Evolutionary conservation across 2,329 filamentous ascomycete genomes (phyloP), one percentile per base, ranked within the genome.

Genomic region (Fusarium compactum): DNA sequence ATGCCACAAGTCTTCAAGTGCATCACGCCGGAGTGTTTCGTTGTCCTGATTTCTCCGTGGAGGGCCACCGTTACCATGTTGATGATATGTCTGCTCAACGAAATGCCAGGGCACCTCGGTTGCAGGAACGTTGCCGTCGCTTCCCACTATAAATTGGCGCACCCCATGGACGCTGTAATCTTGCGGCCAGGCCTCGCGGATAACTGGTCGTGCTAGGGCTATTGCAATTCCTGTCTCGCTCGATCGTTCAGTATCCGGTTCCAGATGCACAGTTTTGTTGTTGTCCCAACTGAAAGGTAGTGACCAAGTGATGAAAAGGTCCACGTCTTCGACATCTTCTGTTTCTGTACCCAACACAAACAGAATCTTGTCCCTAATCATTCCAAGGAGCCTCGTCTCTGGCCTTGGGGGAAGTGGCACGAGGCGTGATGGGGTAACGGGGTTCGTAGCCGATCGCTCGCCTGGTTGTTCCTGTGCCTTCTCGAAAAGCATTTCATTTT

Each of bases 31-130:
- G 27, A 29, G 27, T 29, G 27, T 12, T 2, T 29, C 27, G 4
- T 25, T 7, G 24, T 25, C 24, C 5, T 25, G 24, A 25, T 25
- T 25, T 25, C 24, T 25, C 24, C 5, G 24, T 25, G 6, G 24
- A 7, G 6, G 24, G 24, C 24, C 24, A 25, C 24, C 24, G 24
- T 25, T 25, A 5, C 6, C 24, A 25, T 5, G 24, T 25, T 25
- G 24, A 25, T 25, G 24, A 25, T 25, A 25, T 25, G 24, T 7
- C 24, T 25, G 24, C 24, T 25, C 6, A 7, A 25, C 24, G 2
- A 25, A 6, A 2, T 27, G 9, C 27, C 27, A 27, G 24, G 24
- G 18, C 3, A 41, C n/a, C 5, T 2, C 0, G 3, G 2, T 10
- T 16, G 51, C 24, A 0, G 24, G 9, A 18, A 6, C 4, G 0